A percentile compares a stretch with the other conserved stretches of the same genome.
Conservation (phyloP, 805 yeast genomes). For the Hanseniaspora clermontiae region DNA sequence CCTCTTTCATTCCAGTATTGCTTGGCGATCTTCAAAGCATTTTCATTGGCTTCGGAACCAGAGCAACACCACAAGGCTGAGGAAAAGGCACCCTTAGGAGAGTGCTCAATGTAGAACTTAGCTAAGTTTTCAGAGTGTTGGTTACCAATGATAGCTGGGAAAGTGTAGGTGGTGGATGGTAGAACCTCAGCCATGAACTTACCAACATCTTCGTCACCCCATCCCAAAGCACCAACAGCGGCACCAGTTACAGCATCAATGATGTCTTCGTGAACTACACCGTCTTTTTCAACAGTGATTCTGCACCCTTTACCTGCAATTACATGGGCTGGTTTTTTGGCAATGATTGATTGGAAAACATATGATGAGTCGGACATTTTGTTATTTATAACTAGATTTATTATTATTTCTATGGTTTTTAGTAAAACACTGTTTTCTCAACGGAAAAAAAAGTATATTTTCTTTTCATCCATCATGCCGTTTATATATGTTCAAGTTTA, state of each 20-base stretch:
- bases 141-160: constrained; percentile 27
- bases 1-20: constrained; percentile 37
- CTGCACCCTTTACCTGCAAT: constrained; percentile 34
- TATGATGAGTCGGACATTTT: constrained; percentile 22
- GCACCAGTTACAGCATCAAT: constrained; percentile 42
- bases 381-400: background rate
- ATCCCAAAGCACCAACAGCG: constrained; percentile 39
- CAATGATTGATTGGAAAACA: constrained; percentile 34
- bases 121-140: constrained; percentile 34
- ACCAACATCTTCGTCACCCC: constrained; percentile 28
- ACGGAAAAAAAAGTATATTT: too few relatives aligned
- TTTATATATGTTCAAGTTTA: background rate
- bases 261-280: constrained; percentile 27
- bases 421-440: too few relatives aligned
- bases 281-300: constrained; percentile 32
- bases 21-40: constrained; percentile 45
- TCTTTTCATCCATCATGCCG: background rate
- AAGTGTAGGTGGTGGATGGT: constrained; percentile 30
- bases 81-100: constrained; percentile 30
- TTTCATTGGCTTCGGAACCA: constrained; percentile 59
- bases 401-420: background rate
- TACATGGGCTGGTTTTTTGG: constrained; percentile 30
- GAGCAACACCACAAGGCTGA: constrained; percentile 41
- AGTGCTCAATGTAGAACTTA: constrained; percentile 30
- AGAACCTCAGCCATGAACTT: constrained; percentile 32